Base-by-base conservation (phyloP, 768 basidiomycete genomes). In the Agrocybe praecox region DNA sequence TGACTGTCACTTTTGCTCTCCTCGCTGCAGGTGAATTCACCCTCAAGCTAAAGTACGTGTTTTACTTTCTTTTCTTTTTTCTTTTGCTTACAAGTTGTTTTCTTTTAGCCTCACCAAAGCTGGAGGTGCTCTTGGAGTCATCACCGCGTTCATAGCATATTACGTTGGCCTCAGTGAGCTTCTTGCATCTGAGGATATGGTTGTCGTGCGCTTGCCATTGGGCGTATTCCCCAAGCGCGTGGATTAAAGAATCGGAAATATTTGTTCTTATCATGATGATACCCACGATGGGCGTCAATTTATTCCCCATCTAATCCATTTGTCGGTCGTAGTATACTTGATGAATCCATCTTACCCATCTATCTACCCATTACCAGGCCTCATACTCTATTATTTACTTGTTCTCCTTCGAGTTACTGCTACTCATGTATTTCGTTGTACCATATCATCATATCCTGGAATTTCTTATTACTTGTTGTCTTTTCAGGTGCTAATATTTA, bases 81-180 rank as follows among this genome's bases (percentile, higher is more conserved):
- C 10, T 12, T 18, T 32, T 8, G 29, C 43, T 24, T 2, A n/a
- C n/a, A n/a, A n/a, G n/a, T n/a, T 11, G 0, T 42, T 24, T 15
- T 21, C 47, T 36, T 55, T 10, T 54, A 76, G 78, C 12, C 43
- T 69, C 7, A 68, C 65, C 32, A 80, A 77, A 54, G 78, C 75
- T 14, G 82, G 80, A 1, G 82, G 82, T 45, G 70, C 64, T 11
- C 57, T 79, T 11, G 82, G 81, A 22, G 72, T 76, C 52, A 66
- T 80, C 52, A 78, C 78, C 11, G 79, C 77, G 0, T 71, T 80
- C 52, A 65, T 82, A 47, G 82, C 80, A 6, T 82, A 76, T 67
- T 80, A 81, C 57, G 72, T 77, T 43, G 81, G 78, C 26, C 59
- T 82, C 36, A 69, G 72, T 46, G 77, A 81, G 49, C 67, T 83